Conservation (phyloP, 257 asterid genomes). For the Henckelia pumila region DNA sequence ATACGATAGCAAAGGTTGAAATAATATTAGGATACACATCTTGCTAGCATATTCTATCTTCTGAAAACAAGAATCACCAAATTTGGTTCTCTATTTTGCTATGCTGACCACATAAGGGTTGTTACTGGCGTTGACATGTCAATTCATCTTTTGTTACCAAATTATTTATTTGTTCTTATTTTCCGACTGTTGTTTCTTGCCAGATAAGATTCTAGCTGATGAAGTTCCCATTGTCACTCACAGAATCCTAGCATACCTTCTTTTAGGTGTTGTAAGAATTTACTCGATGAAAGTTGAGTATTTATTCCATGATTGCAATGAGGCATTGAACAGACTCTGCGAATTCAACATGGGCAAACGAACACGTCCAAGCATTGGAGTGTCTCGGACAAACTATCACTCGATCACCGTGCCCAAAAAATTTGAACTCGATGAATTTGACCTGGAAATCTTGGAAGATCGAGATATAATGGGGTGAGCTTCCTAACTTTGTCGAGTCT, state of each 20-base stretch:
- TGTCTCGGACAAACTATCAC: constrained; percentile 23
- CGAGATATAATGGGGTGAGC: constrained; percentile 52
- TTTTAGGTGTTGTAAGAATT: constrained; percentile 80
- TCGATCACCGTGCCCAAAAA: constrained; percentile 56
- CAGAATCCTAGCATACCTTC: constrained; percentile 82
- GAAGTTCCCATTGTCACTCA: constrained; percentile 59
- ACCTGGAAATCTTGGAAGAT: constrained; percentile 51
- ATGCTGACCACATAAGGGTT: neutral
- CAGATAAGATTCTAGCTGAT: constrained; percentile 72
- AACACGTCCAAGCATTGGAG: constrained; percentile 22
- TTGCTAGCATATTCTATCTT: neutral
- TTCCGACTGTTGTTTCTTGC: constrained; percentile 21
- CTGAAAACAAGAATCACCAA: neutral
- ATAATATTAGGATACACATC: neutral
- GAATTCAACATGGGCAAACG: constrained; percentile 32
- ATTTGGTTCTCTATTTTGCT: neutral
- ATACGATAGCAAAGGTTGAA: neutral
- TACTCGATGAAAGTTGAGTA: constrained; percentile 89
- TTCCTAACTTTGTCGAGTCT: constrained; percentile 8
- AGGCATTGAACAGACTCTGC: constrained; percentile 37
- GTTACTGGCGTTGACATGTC: neutral
- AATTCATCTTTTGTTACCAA: constrained; percentile 8
- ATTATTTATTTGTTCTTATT: constrained; percentile 25
- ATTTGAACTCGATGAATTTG: constrained; percentile 83
- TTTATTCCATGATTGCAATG: constrained; percentile 58